Evolutionary conservation across 805 yeast species (phyloP), one percentile per base, ranked within the genome.

Genomic region (Spathaspora boniae): DNA sequence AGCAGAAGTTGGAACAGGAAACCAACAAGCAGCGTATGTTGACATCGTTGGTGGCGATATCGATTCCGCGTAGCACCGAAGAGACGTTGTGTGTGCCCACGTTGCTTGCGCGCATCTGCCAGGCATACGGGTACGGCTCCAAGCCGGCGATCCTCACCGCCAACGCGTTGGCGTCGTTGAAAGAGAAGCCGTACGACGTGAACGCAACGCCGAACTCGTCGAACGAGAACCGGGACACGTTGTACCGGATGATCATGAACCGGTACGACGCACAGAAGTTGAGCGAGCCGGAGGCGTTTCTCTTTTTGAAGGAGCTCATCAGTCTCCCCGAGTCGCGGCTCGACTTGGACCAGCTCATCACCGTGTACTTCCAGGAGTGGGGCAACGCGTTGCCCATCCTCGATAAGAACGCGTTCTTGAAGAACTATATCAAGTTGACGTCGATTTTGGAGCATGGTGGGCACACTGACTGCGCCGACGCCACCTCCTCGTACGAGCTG

Each of bases 291-390:
- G 79, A 76, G 25, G 72, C 80, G 0, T 48, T 54, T 15, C 47
- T 58, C 30, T 76, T 78, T 50, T 65, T 78, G 37, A 42, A 35
- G 7, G 42, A 53, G 9, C 42, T 52, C 12, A 41, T 62, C 26
- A 41, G 47, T 9, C 44, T 67, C 3, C 71, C 72, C 1, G 77
- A 77, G 3, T 64, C 80, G 16, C 70, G 81, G 37, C 54, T 76
- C 16, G 76, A 78, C 39, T 55, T 86, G 38, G 95, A 88, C 55
- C 78, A 78, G 17, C 68, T 85, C 20, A 71, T 84, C 14, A 71
- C 82, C 0, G 53, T 77, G 3, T 88, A 74, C 52, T 87, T 86
- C 58, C 79, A 77, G 42, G 81, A 82, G 39, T 88, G 96, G 95
- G 81, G 84, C 19, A 68, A 74, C 17, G 58, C 77, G 4, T 65